These are phyloP conservation scores for Russula foetens DNA, from an alignment of 768 basidiomycete genomes.

Conservation along the genomic window DNA sequence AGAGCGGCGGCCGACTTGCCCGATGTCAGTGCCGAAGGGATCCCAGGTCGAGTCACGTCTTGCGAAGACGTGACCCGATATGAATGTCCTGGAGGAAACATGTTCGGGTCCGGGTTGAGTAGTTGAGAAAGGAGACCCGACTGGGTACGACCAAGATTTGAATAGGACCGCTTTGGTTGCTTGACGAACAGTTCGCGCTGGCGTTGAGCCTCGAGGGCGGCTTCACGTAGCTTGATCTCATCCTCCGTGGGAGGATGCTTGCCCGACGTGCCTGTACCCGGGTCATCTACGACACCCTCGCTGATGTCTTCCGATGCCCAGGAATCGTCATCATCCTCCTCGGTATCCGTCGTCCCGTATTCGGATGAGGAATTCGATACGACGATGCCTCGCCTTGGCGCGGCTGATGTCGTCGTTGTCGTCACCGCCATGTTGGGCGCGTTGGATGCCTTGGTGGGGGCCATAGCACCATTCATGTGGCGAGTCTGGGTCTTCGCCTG, in stretches of 20 bases:
- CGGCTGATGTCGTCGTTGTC: background rate
- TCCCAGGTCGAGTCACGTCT: constrained; percentile 37
- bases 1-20: constrained; percentile 53
- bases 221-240: constrained; percentile 35
- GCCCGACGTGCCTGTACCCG: constrained; percentile 16
- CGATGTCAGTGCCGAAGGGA: constrained; percentile 28
- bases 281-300: constrained; percentile 24
- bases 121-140: constrained; percentile 59
- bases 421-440: background rate
- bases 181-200: constrained; percentile 69
- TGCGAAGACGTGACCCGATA: constrained; percentile 44
- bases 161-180: constrained; percentile 56
- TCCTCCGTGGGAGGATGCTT: constrained; percentile 20
- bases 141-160: constrained; percentile 43
- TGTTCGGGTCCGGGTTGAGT: constrained; percentile 60
- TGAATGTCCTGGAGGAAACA: constrained; percentile 52
- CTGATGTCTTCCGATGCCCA: constrained; percentile 55
- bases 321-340: constrained; percentile 38
- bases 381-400: constrained; percentile 31
- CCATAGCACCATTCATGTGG: constrained; percentile 20
- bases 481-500: background rate
- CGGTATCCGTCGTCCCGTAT: constrained; percentile 44
- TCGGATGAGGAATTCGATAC: constrained; percentile 41
- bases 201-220: constrained; percentile 53
- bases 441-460: background rate